phyloP scores from a whole-genome alignment of 2,329 filamentous ascomycete genomes.

The Chrysosporium keratinophilum region DNA sequence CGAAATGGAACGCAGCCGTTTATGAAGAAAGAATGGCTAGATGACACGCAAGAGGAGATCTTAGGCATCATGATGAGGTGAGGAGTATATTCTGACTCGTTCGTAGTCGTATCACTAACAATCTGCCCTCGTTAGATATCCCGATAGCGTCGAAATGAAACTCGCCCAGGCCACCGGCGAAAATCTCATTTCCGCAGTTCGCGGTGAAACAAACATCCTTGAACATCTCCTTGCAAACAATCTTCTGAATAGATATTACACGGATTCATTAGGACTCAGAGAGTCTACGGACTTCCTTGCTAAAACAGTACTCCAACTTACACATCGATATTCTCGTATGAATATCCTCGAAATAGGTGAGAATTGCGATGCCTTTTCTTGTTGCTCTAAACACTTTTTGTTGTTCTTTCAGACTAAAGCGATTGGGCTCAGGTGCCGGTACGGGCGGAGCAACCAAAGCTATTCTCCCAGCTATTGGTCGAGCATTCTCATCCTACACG shows the following conservation, averaged over 20 bases:
- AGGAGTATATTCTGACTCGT: background rate
- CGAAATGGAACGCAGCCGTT: slow-evolving; percentile 5
- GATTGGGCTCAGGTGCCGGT: slow-evolving; percentile 35
- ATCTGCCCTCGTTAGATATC: slow-evolving; percentile 19
- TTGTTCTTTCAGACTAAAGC: background rate
- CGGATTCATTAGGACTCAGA: slow-evolving; percentile 8
- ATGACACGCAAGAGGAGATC: slow-evolving; percentile 14
- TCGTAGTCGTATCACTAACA: background rate
- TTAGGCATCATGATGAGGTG: background rate
- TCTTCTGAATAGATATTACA: slow-evolving; percentile 15
- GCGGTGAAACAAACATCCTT: slow-evolving; percentile 26
- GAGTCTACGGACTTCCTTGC: slow-evolving; percentile 20
- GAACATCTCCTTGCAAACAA: slow-evolving; percentile 18
- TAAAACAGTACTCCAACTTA: slow-evolving; percentile 27
- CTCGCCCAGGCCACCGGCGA: slow-evolving; percentile 18
- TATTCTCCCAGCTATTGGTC: slow-evolving; percentile 27
- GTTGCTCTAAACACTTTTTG: too few relatives aligned
- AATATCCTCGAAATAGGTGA: slow-evolving; percentile 35
- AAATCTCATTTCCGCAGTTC: slow-evolving; percentile 26
- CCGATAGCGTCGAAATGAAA: slow-evolving; percentile 5
- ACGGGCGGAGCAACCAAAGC: slow-evolving; percentile 35
- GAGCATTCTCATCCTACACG: slow-evolving; percentile 33
- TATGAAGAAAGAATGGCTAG: slow-evolving; percentile 12
- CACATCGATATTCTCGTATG: slow-evolving; percentile 34
- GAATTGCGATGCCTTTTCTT: slow-evolving; percentile 11